Conservation (phyloP, 768 basidiomycete genomes). For the Leucocoprinus leucothites region DNA sequence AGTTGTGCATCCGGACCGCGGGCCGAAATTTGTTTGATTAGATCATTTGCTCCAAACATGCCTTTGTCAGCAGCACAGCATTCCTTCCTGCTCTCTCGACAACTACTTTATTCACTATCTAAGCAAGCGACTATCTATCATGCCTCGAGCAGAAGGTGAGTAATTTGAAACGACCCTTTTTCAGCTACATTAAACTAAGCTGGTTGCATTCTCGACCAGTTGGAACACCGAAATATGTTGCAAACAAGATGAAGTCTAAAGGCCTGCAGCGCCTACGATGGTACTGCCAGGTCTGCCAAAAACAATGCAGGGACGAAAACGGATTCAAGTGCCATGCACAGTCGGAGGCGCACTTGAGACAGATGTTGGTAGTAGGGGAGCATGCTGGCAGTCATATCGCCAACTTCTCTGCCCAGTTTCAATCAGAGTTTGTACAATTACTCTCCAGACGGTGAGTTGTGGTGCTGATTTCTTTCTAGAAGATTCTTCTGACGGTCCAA, state of each 20-base stretch:
- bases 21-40: too few species aligned
- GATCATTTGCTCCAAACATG: neutral
- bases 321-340: slow-evolving; percentile 95
- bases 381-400: slow-evolving; percentile 89
- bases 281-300: slow-evolving; percentile 99
- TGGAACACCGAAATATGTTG: slow-evolving; percentile 85
- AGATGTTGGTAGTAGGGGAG: slow-evolving; percentile 97
- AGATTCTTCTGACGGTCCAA: neutral
- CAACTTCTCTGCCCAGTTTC: slow-evolving; percentile 85
- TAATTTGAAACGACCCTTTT: neutral
- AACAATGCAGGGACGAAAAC: slow-evolving; percentile 98
- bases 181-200: too few species aligned
- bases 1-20: too few species aligned
- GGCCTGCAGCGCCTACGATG: slow-evolving; percentile 93
- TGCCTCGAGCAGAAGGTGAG: slow-evolving; percentile 85
- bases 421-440: slow-evolving; percentile 87
- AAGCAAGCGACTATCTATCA: slow-evolving; percentile 25
- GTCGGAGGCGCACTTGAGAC: slow-evolving; percentile 88
- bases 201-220: slow-evolving; percentile 35
- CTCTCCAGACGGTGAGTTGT: slow-evolving; percentile 74
- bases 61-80: slow-evolving; percentile 3
- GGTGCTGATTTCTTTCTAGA: slow-evolving; percentile 1
- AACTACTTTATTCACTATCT: neutral
- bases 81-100: neutral
- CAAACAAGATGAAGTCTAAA: slow-evolving; percentile 97